Evolutionary conservation across 768 basidiomycete genomes (phyloP), one percentile per base, ranked within the genome.

Genomic region (Gymnopilus junonius): DNA sequence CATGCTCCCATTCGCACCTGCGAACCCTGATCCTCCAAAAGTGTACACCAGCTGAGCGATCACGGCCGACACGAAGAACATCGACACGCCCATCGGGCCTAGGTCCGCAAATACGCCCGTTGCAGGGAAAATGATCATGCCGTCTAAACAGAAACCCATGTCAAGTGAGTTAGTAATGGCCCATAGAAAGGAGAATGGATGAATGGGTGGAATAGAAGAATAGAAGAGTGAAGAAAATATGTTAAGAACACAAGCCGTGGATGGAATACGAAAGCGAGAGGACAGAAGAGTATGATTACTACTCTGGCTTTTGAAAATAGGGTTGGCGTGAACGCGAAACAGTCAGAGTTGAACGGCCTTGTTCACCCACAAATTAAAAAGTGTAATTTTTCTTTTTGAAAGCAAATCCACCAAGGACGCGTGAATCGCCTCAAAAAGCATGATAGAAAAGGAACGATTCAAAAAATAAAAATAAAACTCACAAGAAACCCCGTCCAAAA

Each of bases 91-190:
- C 74, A 90, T 88, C 0, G 92, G 86, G 1, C 94, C 96, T 17
- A 97, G 87, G 57, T 86, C 86, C 11, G 84, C 76, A 73, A 99
- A 98, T 3, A 92, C 82, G 2, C 91, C 86, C 8, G 88, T 84
- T 0, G 91, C 87, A 2, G 97, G 97, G 73, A 98, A 99, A 59
- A 95, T 89, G 73, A 94, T 95, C 94, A 98, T 94, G 6, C 97
- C 97, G 76, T 99, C 90, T 92, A 61, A 23, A 46, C 21, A 56
- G 51, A 37, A 29, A 37, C 42, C 25, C 43, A 29, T 21, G 32
- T 23, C 23, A 51, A 54, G 42, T 6, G 31, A 8, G 7, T n/a
- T 17, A 32, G 29, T n/a, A 50, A 58, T 31, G 32, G 35, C 20
- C 35, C 8, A 27, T 4, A 20, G 14, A 31, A 39, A 37, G 50